Evolutionary conservation across 202 grass and related monocot species (phyloP).

Genomic region (Musa balbisiana): DNA sequence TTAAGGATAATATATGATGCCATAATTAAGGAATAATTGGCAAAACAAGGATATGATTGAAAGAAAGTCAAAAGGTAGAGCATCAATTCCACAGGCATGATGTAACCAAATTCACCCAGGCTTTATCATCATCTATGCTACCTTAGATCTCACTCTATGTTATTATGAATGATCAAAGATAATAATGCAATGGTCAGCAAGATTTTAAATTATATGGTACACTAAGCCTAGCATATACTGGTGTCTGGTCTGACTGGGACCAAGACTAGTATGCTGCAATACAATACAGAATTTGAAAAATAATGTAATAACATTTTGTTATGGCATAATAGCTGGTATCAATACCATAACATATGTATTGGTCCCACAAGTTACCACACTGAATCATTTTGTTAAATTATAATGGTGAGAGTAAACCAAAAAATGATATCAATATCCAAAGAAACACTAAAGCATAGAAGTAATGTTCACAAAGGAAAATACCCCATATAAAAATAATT

Average conservation of each 20-base stretch:
- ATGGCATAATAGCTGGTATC: background rate
- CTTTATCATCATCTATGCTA: too few species aligned
- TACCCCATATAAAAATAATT: background rate
- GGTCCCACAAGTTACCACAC: background rate
- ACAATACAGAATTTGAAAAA: background rate
- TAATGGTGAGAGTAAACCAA: background rate
- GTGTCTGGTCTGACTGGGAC: background rate
- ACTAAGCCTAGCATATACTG: background rate
- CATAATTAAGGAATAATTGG: too few species aligned
- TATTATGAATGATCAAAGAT: too few species aligned
- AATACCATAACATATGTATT: background rate
- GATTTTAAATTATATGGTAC: background rate
- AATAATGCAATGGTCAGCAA: too few species aligned
- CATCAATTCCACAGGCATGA: too few species aligned
- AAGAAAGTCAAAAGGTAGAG: too few species aligned
- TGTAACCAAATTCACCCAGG: too few species aligned
- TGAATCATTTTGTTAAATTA: background rate
- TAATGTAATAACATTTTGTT: background rate
- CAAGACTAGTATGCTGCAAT: background rate
- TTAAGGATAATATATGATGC: too few species aligned
- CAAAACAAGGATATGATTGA: too few species aligned
- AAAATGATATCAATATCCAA: background rate
- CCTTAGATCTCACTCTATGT: too few species aligned
- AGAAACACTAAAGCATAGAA: background rate
- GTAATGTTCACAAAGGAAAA: background rate